These are phyloP conservation scores for Mycena crocata DNA, from an alignment of 768 basidiomycete genomes.

Conservation along the genomic window DNA sequence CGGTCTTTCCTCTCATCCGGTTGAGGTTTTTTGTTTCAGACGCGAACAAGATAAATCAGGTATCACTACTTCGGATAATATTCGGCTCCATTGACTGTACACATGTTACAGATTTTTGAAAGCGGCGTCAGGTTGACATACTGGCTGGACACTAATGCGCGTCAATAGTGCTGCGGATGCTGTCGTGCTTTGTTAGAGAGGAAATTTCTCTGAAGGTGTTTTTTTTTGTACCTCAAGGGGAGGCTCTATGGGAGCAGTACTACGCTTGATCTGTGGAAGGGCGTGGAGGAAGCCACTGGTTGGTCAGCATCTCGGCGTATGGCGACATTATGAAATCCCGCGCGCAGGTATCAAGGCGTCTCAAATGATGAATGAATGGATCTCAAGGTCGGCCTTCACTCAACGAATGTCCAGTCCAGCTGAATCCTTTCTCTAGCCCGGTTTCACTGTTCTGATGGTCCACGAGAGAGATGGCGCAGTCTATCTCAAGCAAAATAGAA, in stretches of 20 bases:
- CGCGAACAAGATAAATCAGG: constrained; percentile 68
- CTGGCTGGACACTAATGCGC: neutral
- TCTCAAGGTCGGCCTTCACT: constrained; percentile 56
- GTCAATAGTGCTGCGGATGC: constrained; percentile 72
- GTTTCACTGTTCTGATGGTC: constrained; percentile 79
- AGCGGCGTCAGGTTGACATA: constrained; percentile 59
- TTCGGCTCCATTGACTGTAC: neutral
- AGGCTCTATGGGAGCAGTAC: constrained; percentile 74
- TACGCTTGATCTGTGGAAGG: constrained; percentile 76
- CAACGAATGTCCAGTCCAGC: neutral
- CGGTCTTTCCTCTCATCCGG: constrained; percentile 74
- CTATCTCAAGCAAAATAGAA: constrained; percentile 76
- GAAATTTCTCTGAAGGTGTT: constrained; percentile 74
- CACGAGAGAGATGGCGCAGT: constrained; percentile 67
- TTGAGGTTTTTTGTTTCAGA: constrained; percentile 77
- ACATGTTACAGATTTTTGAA: constrained; percentile 70
- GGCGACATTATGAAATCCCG: neutral
- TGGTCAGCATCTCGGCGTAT: constrained; percentile 12
- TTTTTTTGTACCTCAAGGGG: constrained; percentile 78
- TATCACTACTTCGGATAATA: too few species aligned
- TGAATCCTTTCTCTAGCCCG: constrained; percentile 54
- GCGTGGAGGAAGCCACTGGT: constrained; percentile 71
- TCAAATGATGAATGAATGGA: constrained; percentile 79
- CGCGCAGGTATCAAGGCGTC: constrained; percentile 63
- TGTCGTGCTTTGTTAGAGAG: constrained; percentile 74